A percentile compares a stretch with the other conserved stretches of the same genome.
phyloP scores from a whole-genome alignment of 129 eudicot species.

The Calendula officinalis region DNA sequence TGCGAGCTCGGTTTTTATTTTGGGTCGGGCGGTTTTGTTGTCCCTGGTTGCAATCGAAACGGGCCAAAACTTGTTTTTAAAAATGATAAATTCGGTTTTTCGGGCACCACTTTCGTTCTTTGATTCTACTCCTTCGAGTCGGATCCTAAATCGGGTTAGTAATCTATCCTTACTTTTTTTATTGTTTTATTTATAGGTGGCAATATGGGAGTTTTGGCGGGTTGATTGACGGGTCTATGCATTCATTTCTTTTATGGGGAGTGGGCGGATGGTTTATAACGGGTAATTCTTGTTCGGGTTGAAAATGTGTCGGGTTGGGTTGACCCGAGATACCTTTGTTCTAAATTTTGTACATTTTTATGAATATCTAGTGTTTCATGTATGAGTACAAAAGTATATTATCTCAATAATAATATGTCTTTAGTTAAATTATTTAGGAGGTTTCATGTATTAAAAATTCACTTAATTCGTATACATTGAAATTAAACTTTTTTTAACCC shows the following conservation, averaged over 20 bases:
- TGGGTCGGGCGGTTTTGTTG: constrained; percentile 53
- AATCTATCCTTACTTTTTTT: not conserved
- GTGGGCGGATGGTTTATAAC: too few species aligned
- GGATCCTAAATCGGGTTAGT: constrained; percentile 82
- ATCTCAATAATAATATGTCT: not conserved
- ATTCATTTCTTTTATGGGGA: too few species aligned
- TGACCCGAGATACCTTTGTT: not conserved
- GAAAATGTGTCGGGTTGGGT: too few species aligned
- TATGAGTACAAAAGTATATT: too few species aligned
- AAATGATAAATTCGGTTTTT: constrained; percentile 66
- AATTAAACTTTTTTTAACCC: too few species aligned
- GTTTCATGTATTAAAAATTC: not conserved
- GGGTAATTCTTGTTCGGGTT: too few species aligned
- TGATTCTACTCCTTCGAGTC: constrained; percentile 87
- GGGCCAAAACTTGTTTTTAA: constrained; percentile 59
- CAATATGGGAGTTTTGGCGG: too few species aligned
- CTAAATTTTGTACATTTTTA: too few species aligned
- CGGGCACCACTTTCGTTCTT: constrained; percentile 93
- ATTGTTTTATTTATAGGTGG: too few species aligned
- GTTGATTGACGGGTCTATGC: too few species aligned
- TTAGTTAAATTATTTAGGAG: not conserved
- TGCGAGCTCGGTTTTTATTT: constrained; percentile 68
- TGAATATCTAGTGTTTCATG: too few species aligned
- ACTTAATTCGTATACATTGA: not conserved
- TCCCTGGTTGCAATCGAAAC: constrained; percentile 65